These are phyloP conservation scores for Globisporangium carolinianum DNA, from an alignment of 352 stramenopile genomes.

Conservation along the genomic window DNA sequence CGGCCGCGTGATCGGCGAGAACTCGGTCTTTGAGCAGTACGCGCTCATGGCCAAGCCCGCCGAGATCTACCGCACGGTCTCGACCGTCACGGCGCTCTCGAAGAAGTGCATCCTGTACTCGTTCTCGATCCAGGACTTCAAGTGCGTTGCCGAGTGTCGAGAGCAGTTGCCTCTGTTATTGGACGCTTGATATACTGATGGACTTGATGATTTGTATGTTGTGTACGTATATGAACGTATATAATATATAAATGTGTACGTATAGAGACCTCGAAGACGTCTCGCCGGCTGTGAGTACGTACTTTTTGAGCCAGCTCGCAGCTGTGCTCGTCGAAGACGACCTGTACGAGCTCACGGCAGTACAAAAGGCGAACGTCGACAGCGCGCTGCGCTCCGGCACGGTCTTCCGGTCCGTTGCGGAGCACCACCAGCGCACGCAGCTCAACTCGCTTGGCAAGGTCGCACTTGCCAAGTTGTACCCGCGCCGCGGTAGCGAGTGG, in stretches of 20 bases:
- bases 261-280: constrained; percentile 49
- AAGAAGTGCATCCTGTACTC: constrained; percentile 76
- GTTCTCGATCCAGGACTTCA: constrained; percentile 71
- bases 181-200: background rate
- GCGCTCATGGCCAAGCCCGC: constrained; percentile 58
- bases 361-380: constrained; percentile 53
- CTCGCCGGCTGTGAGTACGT: constrained; percentile 68
- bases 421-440: constrained; percentile 45
- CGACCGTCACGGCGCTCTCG: constrained; percentile 59
- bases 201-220: background rate
- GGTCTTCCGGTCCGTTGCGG: constrained; percentile 49
- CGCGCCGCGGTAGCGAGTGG: constrained; percentile 63
- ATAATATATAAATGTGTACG: too few species aligned
- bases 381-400: constrained; percentile 42
- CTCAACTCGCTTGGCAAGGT: constrained; percentile 52
- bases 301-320: constrained; percentile 73
- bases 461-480: constrained; percentile 57
- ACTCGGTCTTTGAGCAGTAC: constrained; percentile 80
- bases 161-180: background rate
- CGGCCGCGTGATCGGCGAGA: constrained; percentile 56
- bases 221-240: background rate
- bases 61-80: constrained; percentile 74
- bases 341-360: constrained; percentile 38
- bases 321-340: constrained; percentile 69
- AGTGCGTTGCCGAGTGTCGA: constrained; percentile 23